These are phyloP conservation scores for Furculomyces boomerangus DNA, from an alignment of 371 early-diverging fungal genomes.

Conservation along the genomic window DNA sequence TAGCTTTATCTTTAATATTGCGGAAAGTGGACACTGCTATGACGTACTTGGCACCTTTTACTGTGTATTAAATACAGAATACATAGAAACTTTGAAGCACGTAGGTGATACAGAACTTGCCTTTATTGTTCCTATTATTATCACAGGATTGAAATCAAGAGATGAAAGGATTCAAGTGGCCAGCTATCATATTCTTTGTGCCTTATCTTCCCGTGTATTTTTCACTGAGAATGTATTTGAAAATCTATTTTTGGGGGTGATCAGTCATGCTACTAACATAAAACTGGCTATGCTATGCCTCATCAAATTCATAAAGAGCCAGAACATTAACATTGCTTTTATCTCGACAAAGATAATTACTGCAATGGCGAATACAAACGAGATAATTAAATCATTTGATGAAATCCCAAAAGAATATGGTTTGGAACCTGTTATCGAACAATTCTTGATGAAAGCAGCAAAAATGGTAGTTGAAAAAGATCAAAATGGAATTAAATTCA, in stretches of 20 bases:
- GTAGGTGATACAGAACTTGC: slow-evolving; percentile 12
- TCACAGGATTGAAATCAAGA: slow-evolving; percentile 2
- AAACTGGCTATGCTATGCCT: not conserved
- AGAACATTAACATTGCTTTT: not conserved
- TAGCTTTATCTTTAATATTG: not conserved
- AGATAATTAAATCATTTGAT: not conserved
- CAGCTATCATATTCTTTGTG: slow-evolving; percentile 18
- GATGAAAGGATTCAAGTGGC: slow-evolving; percentile 14
- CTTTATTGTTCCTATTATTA: slow-evolving; percentile 16
- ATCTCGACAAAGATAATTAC: not conserved
- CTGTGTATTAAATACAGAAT: slow-evolving; percentile 17
- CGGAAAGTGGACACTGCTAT: slow-evolving; percentile 5
- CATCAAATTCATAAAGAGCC: not conserved
- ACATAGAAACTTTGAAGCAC: slow-evolving; percentile 10
- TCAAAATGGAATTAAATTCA: not conserved
- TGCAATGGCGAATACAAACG: not conserved
- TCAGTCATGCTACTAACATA: not conserved
- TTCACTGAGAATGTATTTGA: slow-evolving; percentile 11
- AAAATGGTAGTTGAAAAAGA: not conserved
- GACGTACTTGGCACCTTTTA: slow-evolving; percentile 20
- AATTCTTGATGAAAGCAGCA: not conserved
- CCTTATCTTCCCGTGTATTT: slow-evolving; percentile 10
- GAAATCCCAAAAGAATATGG: not conserved
- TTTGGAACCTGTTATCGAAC: not conserved
- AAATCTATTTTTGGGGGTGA: slow-evolving; percentile 2